Evolutionary conservation across 805 yeast species (phyloP).

Genomic region (Starmerella kuoi): DNA sequence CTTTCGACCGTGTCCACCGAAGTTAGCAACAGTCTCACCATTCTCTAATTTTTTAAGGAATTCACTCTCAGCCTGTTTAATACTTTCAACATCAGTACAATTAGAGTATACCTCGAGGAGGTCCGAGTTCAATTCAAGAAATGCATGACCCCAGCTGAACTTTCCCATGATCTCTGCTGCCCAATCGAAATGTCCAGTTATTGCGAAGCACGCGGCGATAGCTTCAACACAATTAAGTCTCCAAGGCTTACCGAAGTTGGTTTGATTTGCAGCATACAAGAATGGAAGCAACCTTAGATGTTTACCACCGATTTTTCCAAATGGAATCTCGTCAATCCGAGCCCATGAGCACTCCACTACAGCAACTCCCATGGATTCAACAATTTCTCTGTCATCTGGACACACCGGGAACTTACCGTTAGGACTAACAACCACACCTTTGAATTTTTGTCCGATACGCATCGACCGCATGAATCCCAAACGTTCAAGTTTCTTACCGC

Average conservation of each 20-base stretch:
- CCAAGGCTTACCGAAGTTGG: slow-evolving; percentile 95
- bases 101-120: slow-evolving; percentile 58
- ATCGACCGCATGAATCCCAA: slow-evolving; percentile 68
- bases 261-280: slow-evolving; percentile 91
- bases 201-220: slow-evolving; percentile 90
- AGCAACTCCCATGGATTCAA: slow-evolving; percentile 78
- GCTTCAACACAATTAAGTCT: slow-evolving; percentile 93
- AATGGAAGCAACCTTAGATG: slow-evolving; percentile 82
- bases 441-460: slow-evolving; percentile 86
- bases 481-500: slow-evolving; percentile 87
- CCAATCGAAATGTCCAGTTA: slow-evolving; percentile 84
- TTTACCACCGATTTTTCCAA: slow-evolving; percentile 79
- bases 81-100: slow-evolving; percentile 71
- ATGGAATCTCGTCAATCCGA: slow-evolving; percentile 91
- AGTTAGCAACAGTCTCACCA: slow-evolving; percentile 21
- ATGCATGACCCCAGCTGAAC: slow-evolving; percentile 90
- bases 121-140: slow-evolving; percentile 70
- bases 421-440: slow-evolving; percentile 84
- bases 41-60: slow-evolving; percentile 42
- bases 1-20: slow-evolving; percentile 30
- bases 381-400: slow-evolving; percentile 69
- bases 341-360: slow-evolving; percentile 99
- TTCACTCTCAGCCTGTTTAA: slow-evolving; percentile 55
- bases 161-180: slow-evolving; percentile 63
- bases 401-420: slow-evolving; percentile 83